These are phyloP conservation scores for Colletotrichum aenigma DNA, from an alignment of 2,329 filamentous ascomycete genomes.

Conservation along the genomic window DNA sequence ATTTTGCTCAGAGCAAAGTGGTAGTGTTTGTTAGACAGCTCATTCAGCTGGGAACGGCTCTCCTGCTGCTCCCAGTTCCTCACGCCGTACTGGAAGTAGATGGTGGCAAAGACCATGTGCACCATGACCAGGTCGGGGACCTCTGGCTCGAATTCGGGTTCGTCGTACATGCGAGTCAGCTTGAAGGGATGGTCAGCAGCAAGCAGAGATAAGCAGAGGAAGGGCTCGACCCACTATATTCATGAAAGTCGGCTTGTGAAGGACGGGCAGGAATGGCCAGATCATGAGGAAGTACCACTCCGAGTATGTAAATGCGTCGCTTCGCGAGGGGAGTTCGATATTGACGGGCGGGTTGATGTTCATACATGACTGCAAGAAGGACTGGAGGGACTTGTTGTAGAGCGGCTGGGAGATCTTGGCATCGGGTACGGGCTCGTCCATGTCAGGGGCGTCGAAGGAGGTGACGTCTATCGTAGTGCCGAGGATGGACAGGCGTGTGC, in stretches of 20 bases:
- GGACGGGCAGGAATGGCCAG: slow-evolving; percentile 73
- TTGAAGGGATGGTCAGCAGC: slow-evolving; percentile 28
- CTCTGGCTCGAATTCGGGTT: slow-evolving; percentile 65
- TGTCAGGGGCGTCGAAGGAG: slow-evolving; percentile 70
- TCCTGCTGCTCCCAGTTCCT: slow-evolving; percentile 65
- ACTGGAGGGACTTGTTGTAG: slow-evolving; percentile 75
- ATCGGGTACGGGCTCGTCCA: slow-evolving; percentile 61
- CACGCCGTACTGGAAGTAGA: slow-evolving; percentile 78
- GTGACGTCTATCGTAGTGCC: slow-evolving; percentile 82
- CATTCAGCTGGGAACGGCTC: slow-evolving; percentile 60
- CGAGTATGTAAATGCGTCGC: slow-evolving; percentile 70
- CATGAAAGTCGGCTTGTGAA: slow-evolving; percentile 80
- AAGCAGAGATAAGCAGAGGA: neutral
- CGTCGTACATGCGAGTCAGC: slow-evolving; percentile 72
- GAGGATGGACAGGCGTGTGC: slow-evolving; percentile 77
- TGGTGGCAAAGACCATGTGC: slow-evolving; percentile 80
- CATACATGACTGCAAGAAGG: slow-evolving; percentile 69
- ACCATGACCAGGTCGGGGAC: slow-evolving; percentile 71
- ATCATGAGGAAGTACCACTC: slow-evolving; percentile 79
- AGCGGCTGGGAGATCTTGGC: slow-evolving; percentile 46
- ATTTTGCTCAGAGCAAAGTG: slow-evolving; percentile 75
- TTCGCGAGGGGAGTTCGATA: slow-evolving; percentile 65
- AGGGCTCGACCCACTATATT: slow-evolving; percentile 56
- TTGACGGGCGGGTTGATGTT: slow-evolving; percentile 62
- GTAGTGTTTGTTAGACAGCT: slow-evolving; percentile 77